Base-by-base conservation (phyloP, 768 basidiomycete species). In the Macrolepiota fuliginosa region DNA sequence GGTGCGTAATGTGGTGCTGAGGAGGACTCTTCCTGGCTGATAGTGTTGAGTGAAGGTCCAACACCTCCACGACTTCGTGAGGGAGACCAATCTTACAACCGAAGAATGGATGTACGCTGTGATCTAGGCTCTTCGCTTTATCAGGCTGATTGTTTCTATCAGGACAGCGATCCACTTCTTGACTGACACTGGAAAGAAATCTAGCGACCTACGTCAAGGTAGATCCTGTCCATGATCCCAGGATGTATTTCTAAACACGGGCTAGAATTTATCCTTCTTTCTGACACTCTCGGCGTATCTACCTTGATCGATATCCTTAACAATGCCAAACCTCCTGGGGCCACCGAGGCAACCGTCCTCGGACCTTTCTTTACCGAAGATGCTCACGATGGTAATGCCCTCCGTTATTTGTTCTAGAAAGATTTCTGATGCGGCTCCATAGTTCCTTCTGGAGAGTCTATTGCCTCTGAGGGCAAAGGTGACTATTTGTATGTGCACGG, bases 381-480 rank as follows among this genome's bases (percentile, higher is more conserved):
- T 68, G 85, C 91, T 17, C 83, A 84, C 22, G 83, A 91, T 42
- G 71, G 91, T 91, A 66, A 67, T 84, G 19, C 56, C 29, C 15
- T 71, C 17, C 17, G 12, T 17, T 60, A 12, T 25, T 4, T 39
- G 22, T 61, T 62, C 6, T 36, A 32, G 19, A 53, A 32, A 19
- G 40, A 17, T 39, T 32, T 13, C 58, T 58, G 10, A 64, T 45
- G 54, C 19, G 39, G 13, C 25, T 45, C 11, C 7, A 15, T 63
- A 92, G 91, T 92, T 59, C 71, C 78, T 24, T 71, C 81, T 5
- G 92, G 92, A 4, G 90, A 81, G 1, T 85, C 87, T 10, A 95
- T 94, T 55, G 91, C 93, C 6, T 91, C 91, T 0, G 92, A 94
- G 71, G 92, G 89, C 60, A 93, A 91, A 72, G 93, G 92, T 22